Conservation (phyloP, 805 yeast species). For the Barnettozyma californica region DNA sequence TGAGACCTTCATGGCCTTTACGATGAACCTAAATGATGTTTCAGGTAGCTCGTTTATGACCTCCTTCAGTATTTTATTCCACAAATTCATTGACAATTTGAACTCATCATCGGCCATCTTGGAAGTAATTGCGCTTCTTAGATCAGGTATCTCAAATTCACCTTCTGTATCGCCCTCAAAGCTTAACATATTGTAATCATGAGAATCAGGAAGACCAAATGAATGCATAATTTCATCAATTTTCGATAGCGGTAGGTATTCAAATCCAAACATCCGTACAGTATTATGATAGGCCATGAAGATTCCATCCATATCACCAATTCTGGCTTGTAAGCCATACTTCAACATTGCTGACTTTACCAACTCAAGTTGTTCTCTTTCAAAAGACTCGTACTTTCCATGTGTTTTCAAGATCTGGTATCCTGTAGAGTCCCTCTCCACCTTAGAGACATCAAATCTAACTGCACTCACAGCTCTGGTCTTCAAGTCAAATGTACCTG, state of each 20-base stretch:
- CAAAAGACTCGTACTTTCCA: constrained; percentile 77
- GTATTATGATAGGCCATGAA: constrained; percentile 89
- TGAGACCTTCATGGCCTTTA: constrained; percentile 15
- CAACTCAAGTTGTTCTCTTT: constrained; percentile 73
- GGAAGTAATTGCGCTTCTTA: constrained; percentile 19
- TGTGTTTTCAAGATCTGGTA: constrained; percentile 58
- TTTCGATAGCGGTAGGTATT: constrained; percentile 70
- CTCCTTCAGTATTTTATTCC: constrained; percentile 42
- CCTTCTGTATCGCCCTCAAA: neutral
- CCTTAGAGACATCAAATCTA: constrained; percentile 61
- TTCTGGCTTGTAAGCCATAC: constrained; percentile 85
- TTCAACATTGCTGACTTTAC: constrained; percentile 73
- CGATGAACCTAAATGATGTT: constrained; percentile 33
- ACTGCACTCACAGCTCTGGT: constrained; percentile 88
- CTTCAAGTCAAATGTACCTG: constrained; percentile 87
- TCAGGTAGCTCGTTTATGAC: constrained; percentile 27
- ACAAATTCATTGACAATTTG: constrained; percentile 48
- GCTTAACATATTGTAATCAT: constrained; percentile 5
- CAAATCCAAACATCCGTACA: constrained; percentile 78
- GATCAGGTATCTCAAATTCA: constrained; percentile 2
- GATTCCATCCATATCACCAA: constrained; percentile 96
- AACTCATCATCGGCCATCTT: constrained; percentile 65
- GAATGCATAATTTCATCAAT: constrained; percentile 63
- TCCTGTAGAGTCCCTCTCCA: constrained; percentile 40
- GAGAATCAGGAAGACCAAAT: constrained; percentile 24